phyloP scores from a whole-genome alignment of 106 monocot genomes.

The Acorus calamus region DNA sequence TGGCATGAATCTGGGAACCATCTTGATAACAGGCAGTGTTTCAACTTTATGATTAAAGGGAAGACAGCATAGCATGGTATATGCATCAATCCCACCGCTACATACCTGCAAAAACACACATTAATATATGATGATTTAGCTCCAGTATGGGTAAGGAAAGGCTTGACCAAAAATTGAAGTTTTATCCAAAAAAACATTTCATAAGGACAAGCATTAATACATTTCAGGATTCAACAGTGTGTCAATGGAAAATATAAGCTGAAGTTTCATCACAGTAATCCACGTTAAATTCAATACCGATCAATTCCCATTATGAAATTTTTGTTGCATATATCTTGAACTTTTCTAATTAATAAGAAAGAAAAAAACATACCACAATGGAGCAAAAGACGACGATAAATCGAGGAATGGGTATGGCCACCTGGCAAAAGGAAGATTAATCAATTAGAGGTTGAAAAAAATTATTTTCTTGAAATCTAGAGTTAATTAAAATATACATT shows the following conservation, averaged over 20 bases:
- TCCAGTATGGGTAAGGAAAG: too few relatives aligned
- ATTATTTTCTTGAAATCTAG: too few relatives aligned
- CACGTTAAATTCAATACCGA: too few relatives aligned
- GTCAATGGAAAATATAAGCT: too few relatives aligned
- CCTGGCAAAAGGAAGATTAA: conserved; percentile 23
- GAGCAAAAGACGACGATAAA: conserved; percentile 43
- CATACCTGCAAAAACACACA: conserved; percentile 8
- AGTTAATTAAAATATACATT: background rate
- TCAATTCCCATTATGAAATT: too few relatives aligned
- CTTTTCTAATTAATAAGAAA: too few relatives aligned
- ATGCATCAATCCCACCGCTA: conserved; percentile 14
- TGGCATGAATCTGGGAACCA: conserved; percentile 16
- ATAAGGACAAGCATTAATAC: too few relatives aligned
- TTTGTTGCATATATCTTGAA: too few relatives aligned
- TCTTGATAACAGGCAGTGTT: conserved; percentile 10
- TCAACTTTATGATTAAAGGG: conserved; percentile 15
- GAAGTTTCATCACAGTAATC: too few relatives aligned
- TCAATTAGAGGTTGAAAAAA: background rate
- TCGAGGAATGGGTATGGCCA: conserved; percentile 93
- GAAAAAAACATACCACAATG: conserved; percentile 43
- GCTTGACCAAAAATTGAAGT: too few relatives aligned
- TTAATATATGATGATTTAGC: background rate
- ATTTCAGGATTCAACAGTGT: too few relatives aligned
- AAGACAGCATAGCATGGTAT: conserved; percentile 21
- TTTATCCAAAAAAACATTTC: too few relatives aligned